A percentile compares a stretch with the other conserved stretches of the same genome.
Conservation (phyloP, 179 eudicot species). For the Drosera spatulata region DNA sequence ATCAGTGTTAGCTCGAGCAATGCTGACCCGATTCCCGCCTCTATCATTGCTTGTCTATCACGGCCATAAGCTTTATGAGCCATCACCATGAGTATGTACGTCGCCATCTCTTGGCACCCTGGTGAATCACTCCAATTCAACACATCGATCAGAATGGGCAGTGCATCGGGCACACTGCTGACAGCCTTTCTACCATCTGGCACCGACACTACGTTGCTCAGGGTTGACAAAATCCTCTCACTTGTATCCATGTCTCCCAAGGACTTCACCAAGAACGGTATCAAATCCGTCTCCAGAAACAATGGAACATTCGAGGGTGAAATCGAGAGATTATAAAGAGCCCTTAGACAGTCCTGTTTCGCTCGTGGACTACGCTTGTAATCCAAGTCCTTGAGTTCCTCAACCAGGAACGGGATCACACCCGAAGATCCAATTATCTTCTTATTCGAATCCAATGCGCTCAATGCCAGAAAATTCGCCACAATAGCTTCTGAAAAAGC, state of each 20-base stretch:
- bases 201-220: slow-evolving; percentile 54
- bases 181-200: slow-evolving; percentile 61
- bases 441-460: slow-evolving; percentile 76
- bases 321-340: slow-evolving; percentile 77
- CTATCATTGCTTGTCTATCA: slow-evolving; percentile 62
- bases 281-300: slow-evolving; percentile 46
- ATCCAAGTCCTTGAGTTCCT: slow-evolving; percentile 28
- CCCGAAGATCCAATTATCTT: slow-evolving; percentile 68
- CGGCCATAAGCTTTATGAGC: slow-evolving; percentile 58
- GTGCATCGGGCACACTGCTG: slow-evolving; percentile 29
- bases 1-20: slow-evolving; percentile 76
- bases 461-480: slow-evolving; percentile 84
- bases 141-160: slow-evolving; percentile 53
- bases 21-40: slow-evolving; percentile 58
- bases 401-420: slow-evolving; percentile 57
- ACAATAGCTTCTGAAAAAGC: slow-evolving; percentile 56
- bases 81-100: slow-evolving; percentile 81
- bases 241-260: slow-evolving; percentile 69
- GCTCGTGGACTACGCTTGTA: slow-evolving; percentile 31
- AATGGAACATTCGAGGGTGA: slow-evolving; percentile 34
- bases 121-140: slow-evolving; percentile 83
- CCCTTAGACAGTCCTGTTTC: slow-evolving; percentile 62
- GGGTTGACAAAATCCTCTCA: slow-evolving; percentile 59
- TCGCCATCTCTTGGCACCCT: slow-evolving; percentile 79
- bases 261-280: slow-evolving; percentile 35